Evolutionary conservation across 805 yeast genomes (phyloP), one percentile per base, ranked within the genome.

Genomic region (Debaryomyces hansenii): DNA sequence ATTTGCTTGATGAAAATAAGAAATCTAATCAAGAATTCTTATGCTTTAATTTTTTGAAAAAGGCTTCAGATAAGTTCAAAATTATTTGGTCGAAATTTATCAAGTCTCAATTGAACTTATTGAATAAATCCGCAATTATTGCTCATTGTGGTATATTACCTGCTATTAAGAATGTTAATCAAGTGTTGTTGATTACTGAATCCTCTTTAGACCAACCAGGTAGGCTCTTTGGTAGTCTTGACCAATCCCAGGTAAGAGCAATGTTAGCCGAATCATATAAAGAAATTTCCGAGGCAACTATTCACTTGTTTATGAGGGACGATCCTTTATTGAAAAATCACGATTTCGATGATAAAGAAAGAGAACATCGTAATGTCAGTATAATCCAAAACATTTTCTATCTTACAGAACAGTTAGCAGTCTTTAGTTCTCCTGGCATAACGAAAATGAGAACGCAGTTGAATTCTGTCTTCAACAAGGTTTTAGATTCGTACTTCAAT

Each of bases 11-110:
- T 45, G 78, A 53, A 59, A 75, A 63, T 15, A 75, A 75, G 8
- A 66, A 78, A 7, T 70, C 84, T 1, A 79, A 80, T 59, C 90
- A 85, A 57, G 96, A 87, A 51, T 88, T 77, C 54, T 59, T 72
- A 33, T 66, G 78, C 16, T 68, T 78, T 48, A 72, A 75, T 34
- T 69, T 76, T 43, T 69, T 85, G 50, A 72, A 70, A 28, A 80
- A 79, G 49, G 52, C 83, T 4, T 65, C 70, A n/a, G 81, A 80
- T 24, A 79, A 78, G 58, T 68, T 82, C 37, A 66, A 66, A 35
- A 64, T 63, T 31, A 69, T 71, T 14, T 89, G 96, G 96, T 66
- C 66, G 15, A 79, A 78, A 50, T 80, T 79, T 50, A 63, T 85
- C 20, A 78, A 77, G 14, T 66, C 65, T n/a, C 89, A 87, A 59